Percentiles rank a stretch among this genome's conserved stretches.
phyloP scores from a whole-genome alignment of 2,329 filamentous ascomycete genomes.

The Microdochium paspali region DNA sequence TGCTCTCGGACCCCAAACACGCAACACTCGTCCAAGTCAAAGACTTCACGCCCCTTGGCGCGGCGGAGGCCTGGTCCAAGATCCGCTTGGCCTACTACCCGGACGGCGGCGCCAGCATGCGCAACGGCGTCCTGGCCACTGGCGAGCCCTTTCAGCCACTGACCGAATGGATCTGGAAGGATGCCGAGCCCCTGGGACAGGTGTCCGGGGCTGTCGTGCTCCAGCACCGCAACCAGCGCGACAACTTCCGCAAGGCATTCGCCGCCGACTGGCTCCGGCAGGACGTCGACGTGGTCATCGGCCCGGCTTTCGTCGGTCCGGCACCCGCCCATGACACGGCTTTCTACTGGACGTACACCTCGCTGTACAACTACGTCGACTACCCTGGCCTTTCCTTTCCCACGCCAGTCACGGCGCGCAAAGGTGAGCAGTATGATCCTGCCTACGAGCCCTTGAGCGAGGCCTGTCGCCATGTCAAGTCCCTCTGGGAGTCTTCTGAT shows the following conservation, averaged over 20 bases:
- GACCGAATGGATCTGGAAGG: constrained; percentile 27
- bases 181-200: constrained; percentile 15
- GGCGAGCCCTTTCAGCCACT: constrained; percentile 34
- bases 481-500: constrained; percentile 20
- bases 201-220: constrained; percentile 13
- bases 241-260: constrained; percentile 21
- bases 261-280: constrained; percentile 22
- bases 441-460: constrained; percentile 18
- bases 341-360: constrained; percentile 26
- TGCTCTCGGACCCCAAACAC: constrained; percentile 8
- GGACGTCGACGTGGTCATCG: constrained; percentile 25
- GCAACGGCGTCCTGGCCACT: constrained; percentile 20
- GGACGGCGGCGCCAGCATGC: constrained; percentile 24
- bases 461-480: constrained; percentile 16
- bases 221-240: constrained; percentile 14
- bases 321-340: constrained; percentile 25
- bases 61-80: constrained; percentile 16
- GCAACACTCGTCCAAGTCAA: constrained; percentile 19
- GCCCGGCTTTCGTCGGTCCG: constrained; percentile 25
- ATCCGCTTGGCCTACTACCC: constrained; percentile 35
- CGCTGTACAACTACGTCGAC: constrained; percentile 26
- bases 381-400: constrained; percentile 24
- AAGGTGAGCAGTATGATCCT: constrained; percentile 15
- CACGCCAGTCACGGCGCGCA: constrained; percentile 15
- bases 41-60: constrained; percentile 19